Evolutionary conservation across 495 filamentous ascomycete species (phyloP), one percentile per base, ranked within the genome.

Genomic region (Penicillium fimorum): DNA sequence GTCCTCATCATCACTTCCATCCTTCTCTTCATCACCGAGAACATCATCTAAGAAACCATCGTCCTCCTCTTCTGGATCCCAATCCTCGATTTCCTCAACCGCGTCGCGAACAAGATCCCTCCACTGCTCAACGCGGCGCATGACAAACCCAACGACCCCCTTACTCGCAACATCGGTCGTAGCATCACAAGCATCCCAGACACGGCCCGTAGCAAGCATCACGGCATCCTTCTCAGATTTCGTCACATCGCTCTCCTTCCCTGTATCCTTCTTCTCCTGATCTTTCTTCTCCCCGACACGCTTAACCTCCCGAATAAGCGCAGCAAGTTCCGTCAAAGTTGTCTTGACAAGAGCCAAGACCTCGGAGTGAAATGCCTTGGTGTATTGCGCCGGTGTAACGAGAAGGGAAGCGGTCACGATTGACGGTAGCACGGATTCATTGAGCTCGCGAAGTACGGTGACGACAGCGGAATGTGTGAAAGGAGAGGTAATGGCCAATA

Each of bases 1-100:
- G 5, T 74, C 77, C 8, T 68, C 71, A 5, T 74, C 73, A 10
- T 80, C 76, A 2, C 79, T 75, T 4, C 79, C 78, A 0, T 69
- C 71, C 3, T 75, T 76, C n/a, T 57, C 65, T 25, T 75, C 63
- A 15, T 66, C 69, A 33, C 68, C 70, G 35, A 71, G 55, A 17
- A 74, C 33, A 20, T 78, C 79, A 54, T 79, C 78, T 5, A 72
- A 76, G 29, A 78, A 81, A 1, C 79, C 75, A 66, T 83, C 82
- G 12, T 79, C 82, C 32, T 77, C 78, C 18, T 78, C 77, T 58
- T 86, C 84, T n/a, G 86, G 86, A 47, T 87, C 84, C 87, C 91
- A 96, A 61, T 90, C 88, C 57, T 90, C 89, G 58, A 96, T 70
- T 71, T 96, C 92, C 59, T 86, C 80, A 27, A 94, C 77, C 0